Evolutionary conservation across 2,329 filamentous ascomycete genomes (phyloP), one percentile per base, ranked within the genome.

Genomic region (Fusarium verticillioides): DNA sequence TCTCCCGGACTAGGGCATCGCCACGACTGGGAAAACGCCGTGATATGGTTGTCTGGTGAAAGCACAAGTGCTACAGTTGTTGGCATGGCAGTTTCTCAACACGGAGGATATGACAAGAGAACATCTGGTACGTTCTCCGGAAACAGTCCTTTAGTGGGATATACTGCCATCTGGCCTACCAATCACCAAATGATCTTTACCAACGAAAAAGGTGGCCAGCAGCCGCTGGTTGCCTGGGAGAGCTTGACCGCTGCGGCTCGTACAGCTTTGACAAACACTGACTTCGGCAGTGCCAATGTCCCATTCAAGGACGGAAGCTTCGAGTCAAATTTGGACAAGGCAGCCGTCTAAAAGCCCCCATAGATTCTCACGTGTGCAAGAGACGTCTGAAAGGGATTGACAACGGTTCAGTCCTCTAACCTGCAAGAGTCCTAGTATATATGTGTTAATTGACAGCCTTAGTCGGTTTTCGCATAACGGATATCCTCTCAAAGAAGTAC

Each of bases 181-280:
- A 79, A 86, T 72, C 84, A 86, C 71, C 75, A 81, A 43, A 72
- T 83, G 49, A 75, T 78, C 39, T 79, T 84, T 37, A 84, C 83
- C 9, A 74, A 60, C 21, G 79, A 75, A 4, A 74, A 78, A 40
- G 84, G 84, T 42, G 82, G 81, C 18, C 76, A 78, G 44, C 84
- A 86, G 77, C 84, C 84, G 2, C 69, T 87, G 49, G 78, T 85
- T 58, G 83, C 84, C 12, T 86, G 84, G 84, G 84, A 86, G 70
- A 79, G 73, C 34, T 72, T 86, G 64, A 77, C 82, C 4, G 62
- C 76, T 21, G 80, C 75, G 10, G 82, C 83, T 30, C 78, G 80
- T 53, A 80, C 73, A 12, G 84, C 84, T 1, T 74, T 87, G 23
- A 70, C 76, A 11, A 78, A 79, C 34, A 81, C 84, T 9, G 80